These are phyloP conservation scores for Sporobolus alterniflorus DNA, from an alignment of 202 grass and related monocot species.

Conservation along the genomic window DNA sequence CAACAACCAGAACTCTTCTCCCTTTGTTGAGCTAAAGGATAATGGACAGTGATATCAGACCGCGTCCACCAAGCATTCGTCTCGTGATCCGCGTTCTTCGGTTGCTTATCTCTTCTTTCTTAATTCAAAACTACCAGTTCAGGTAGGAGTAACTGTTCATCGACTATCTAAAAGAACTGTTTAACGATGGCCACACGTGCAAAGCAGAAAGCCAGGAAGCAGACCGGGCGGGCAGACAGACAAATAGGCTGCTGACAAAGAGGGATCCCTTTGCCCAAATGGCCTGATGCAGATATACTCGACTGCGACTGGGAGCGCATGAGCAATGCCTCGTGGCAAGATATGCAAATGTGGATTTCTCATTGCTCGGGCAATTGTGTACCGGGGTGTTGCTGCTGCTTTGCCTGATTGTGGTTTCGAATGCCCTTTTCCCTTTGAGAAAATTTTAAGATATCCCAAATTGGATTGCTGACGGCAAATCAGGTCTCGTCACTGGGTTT, in stretches of 20 bases:
- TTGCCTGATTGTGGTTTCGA: slow-evolving; percentile 14
- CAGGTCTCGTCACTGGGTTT: not conserved
- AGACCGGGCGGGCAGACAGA: not conserved
- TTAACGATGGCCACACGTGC: slow-evolving; percentile 3
- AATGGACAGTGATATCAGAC: not conserved
- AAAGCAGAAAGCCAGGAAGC: not conserved
- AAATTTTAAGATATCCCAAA: not conserved
- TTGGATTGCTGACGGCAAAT: not conserved
- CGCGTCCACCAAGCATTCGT: not conserved
- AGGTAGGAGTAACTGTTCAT: slow-evolving; percentile 4
- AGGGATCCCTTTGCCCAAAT: slow-evolving; percentile 28
- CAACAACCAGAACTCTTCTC: not conserved
- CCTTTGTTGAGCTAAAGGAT: not conserved
- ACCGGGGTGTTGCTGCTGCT: not conserved
- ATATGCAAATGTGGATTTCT: slow-evolving; percentile 7
- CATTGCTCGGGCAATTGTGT: not conserved
- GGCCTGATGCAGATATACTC: slow-evolving; percentile 13
- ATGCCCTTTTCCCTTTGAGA: not conserved
- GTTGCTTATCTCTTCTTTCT: not conserved
- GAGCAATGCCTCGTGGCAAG: slow-evolving; percentile 33
- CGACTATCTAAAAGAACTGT: not conserved
- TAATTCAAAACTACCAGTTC: not conserved
- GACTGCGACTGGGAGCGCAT: slow-evolving; percentile 14
- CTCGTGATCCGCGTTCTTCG: not conserved
- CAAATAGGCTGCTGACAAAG: slow-evolving; percentile 25